These are phyloP conservation scores for Sporothrix variecibatus DNA, from an alignment of 2,329 filamentous ascomycete genomes.

Conservation along the genomic window DNA sequence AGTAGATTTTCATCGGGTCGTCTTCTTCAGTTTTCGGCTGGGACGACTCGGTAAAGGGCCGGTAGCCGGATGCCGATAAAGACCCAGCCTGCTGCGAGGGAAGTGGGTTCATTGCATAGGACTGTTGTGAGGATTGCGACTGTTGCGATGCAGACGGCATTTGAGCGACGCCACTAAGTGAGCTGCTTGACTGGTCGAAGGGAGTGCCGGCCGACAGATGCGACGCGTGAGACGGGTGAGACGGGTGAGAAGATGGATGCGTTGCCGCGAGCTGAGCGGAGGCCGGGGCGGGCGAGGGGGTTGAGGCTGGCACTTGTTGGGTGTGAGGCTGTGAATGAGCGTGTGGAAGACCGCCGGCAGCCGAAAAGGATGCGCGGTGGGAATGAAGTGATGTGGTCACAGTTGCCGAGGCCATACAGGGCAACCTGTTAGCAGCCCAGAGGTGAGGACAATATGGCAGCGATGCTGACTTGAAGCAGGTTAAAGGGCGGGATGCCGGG, in stretches of 20 bases:
- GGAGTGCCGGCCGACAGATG: constrained; percentile 24
- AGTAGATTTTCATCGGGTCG: constrained; percentile 60
- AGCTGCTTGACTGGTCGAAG: constrained; percentile 29
- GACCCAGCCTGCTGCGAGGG: constrained; percentile 47
- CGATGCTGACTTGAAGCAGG: background rate
- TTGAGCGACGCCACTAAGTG: constrained; percentile 29
- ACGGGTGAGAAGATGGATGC: constrained; percentile 12
- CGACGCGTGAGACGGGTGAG: constrained; percentile 10
- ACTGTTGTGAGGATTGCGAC: constrained; percentile 52
- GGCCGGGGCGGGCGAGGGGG: background rate
- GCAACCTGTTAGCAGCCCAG: background rate
- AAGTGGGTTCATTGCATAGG: constrained; percentile 59
- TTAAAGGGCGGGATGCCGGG: background rate
- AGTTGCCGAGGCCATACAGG: constrained; percentile 42
- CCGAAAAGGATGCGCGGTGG: constrained; percentile 35
- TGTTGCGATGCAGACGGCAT: constrained; percentile 35
- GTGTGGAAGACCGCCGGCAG: constrained; percentile 28
- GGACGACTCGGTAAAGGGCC: constrained; percentile 44
- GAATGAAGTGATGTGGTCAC: constrained; percentile 37
- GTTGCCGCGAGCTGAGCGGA: constrained; percentile 19
- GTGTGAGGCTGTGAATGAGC: constrained; percentile 24
- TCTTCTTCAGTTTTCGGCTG: constrained; percentile 40
- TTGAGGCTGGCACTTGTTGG: constrained; percentile 20
- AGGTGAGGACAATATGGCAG: background rate
- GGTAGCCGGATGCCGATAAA: constrained; percentile 40